Conservation (phyloP, 1,139 yeast species). For the Groenewaldozyma auringiensis region DNA sequence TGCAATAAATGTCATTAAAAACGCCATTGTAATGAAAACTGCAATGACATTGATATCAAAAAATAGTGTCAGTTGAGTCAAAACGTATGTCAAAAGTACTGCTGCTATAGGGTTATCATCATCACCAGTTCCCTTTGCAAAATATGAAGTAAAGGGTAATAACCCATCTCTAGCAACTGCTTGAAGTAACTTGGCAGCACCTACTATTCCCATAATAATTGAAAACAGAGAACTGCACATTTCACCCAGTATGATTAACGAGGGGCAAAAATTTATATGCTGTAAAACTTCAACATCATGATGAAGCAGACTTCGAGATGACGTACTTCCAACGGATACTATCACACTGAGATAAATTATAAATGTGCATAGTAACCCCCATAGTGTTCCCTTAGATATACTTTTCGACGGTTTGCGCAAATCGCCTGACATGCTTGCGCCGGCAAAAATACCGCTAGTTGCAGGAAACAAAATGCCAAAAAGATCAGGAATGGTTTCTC, state of each 20-base stretch:
- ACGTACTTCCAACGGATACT: constrained; percentile 65
- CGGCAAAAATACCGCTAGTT: constrained; percentile 96
- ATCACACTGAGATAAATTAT: constrained; percentile 67
- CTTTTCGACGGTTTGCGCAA: constrained; percentile 74
- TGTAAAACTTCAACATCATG: constrained; percentile 79
- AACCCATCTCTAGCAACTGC: constrained; percentile 87
- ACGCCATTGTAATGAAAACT: constrained; percentile 93
- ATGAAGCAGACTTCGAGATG: constrained; percentile 69
- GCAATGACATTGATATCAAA: constrained; percentile 93
- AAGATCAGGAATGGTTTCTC: constrained; percentile 71
- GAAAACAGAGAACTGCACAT: constrained; percentile 84
- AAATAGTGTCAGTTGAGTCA: constrained; percentile 76
- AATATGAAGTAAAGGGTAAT: constrained; percentile 62
- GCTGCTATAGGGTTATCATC: constrained; percentile 49
- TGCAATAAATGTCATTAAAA: constrained; percentile 87
- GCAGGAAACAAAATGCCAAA: constrained; percentile 98
- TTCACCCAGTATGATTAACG: constrained; percentile 76
- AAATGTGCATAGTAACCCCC: constrained; percentile 73
- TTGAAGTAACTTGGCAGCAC: constrained; percentile 82
- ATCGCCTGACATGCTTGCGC: constrained; percentile 99
- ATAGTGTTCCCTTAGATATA: constrained; percentile 83
- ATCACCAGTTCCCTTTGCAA: constrained; percentile 42
- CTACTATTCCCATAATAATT: constrained; percentile 88
- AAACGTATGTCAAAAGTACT: constrained; percentile 64
- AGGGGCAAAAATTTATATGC: constrained; percentile 63